Evolutionary conservation across 2,329 filamentous ascomycete genomes (phyloP).

Genomic region (Pezicula carpinea): DNA sequence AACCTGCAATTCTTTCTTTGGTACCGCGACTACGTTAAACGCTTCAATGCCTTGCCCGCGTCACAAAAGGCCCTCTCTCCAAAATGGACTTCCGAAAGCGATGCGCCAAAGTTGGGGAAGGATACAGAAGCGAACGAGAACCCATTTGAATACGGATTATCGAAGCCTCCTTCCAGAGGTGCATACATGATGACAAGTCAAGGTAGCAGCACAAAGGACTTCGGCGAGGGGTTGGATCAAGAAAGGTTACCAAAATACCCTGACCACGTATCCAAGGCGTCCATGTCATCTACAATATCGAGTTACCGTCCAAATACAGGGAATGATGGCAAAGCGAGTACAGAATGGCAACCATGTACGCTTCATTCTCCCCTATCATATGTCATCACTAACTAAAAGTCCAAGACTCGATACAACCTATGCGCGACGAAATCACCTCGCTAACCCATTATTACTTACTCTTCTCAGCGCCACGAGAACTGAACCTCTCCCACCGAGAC

Average conservation of each 20-base stretch:
- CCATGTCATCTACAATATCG: too few relatives aligned
- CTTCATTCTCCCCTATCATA: conserved; percentile 12
- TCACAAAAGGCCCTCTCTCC: conserved; percentile 52
- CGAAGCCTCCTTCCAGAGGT: too few relatives aligned
- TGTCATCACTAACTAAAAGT: conserved; percentile 5
- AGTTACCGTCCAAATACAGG: conserved; percentile 1
- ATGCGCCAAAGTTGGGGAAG: conserved; percentile 11
- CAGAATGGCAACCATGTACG: conserved; percentile 65
- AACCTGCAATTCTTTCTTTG: conserved; percentile 70
- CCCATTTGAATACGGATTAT: too few relatives aligned
- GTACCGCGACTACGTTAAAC: conserved; percentile 52
- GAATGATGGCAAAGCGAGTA: conserved; percentile 39
- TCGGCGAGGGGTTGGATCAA: too few relatives aligned
- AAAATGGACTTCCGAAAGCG: conserved; percentile 50
- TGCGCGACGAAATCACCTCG: conserved; percentile 68
- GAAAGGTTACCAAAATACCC: too few relatives aligned
- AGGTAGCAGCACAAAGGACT: too few relatives aligned
- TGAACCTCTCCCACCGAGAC: conserved; percentile 69
- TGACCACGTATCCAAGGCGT: too few relatives aligned
- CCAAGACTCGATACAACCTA: conserved; percentile 71
- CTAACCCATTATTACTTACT: conserved; percentile 75
- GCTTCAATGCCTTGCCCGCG: conserved; percentile 41
- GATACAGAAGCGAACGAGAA: conserved; percentile 11
- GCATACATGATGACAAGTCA: too few relatives aligned
- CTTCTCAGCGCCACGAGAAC: conserved; percentile 61